These are phyloP conservation scores for Vitis rotundifolia DNA, from an alignment of 164 flowering plant species.

Conservation along the genomic window DNA sequence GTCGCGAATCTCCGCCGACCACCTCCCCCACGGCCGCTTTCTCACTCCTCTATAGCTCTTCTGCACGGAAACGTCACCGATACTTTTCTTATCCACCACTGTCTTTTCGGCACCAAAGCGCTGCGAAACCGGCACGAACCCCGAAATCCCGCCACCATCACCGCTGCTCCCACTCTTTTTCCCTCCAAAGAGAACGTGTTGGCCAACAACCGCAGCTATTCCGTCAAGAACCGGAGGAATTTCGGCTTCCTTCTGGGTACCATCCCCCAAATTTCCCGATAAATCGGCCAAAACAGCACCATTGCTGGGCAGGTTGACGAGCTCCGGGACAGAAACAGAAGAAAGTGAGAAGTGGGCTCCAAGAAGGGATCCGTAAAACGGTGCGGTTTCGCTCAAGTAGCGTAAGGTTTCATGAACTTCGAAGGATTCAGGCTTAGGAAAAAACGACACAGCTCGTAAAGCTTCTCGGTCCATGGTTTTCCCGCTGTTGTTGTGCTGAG, in stretches of 20 bases:
- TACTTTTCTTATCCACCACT: background rate
- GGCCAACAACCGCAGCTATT: slow-evolving; percentile 81
- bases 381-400: background rate
- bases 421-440: background rate
- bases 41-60: slow-evolving; percentile 74
- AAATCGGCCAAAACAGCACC: background rate
- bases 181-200: slow-evolving; percentile 57
- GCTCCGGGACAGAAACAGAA: background rate
- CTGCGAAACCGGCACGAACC: background rate
- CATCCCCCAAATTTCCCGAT: background rate
- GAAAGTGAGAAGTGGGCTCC: slow-evolving; percentile 6
- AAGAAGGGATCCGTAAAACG: background rate
- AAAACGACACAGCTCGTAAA: slow-evolving; percentile 14
- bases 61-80: slow-evolving; percentile 18
- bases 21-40: slow-evolving; percentile 94
- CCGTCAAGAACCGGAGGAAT: slow-evolving; percentile 56
- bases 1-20: slow-evolving; percentile 94
- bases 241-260: background rate
- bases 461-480: slow-evolving; percentile 15
- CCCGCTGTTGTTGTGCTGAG: background rate
- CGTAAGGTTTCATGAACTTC: slow-evolving; percentile 12
- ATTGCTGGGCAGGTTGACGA: background rate
- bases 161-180: background rate
- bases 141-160: background rate
- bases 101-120: background rate